phyloP scores from a whole-genome alignment of 2,329 filamentous ascomycete species.

The Leptographium radiaticola region DNA sequence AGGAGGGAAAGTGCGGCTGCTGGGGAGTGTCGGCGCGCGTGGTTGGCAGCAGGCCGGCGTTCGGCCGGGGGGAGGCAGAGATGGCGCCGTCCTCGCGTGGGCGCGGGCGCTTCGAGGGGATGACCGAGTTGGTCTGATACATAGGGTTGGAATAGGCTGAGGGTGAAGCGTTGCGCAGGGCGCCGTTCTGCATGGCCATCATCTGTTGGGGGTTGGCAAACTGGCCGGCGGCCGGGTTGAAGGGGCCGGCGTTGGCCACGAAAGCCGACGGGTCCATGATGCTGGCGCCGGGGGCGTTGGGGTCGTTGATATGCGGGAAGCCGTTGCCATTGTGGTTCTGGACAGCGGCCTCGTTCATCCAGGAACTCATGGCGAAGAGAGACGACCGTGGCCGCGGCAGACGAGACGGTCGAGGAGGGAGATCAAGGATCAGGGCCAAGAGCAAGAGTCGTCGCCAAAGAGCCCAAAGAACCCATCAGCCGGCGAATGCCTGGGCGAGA shows the following conservation, averaged over 20 bases:
- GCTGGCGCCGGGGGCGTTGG: constrained; percentile 33
- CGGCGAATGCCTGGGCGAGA: constrained; percentile 24
- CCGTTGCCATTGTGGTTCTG: constrained; percentile 58
- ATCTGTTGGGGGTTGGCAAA: constrained; percentile 46
- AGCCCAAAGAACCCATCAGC: constrained; percentile 26
- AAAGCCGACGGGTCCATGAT: constrained; percentile 57
- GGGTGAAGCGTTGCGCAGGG: constrained; percentile 70
- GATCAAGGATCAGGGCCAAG: background rate
- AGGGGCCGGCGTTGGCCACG: constrained; percentile 46
- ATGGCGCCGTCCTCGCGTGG: constrained; percentile 73
- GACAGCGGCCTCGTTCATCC: constrained; percentile 58
- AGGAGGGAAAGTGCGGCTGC: constrained; percentile 59
- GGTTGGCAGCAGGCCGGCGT: constrained; percentile 58
- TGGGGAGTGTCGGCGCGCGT: constrained; percentile 90
- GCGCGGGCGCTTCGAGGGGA: constrained; percentile 79
- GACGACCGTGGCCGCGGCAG: no score
- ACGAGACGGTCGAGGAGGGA: constrained; percentile 14
- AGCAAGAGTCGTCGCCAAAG: background rate
- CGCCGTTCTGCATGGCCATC: constrained; percentile 64
- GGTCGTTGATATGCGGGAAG: constrained; percentile 52
- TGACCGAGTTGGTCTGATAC: constrained; percentile 74
- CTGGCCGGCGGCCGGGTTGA: constrained; percentile 41
- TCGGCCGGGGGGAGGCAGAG: constrained; percentile 60
- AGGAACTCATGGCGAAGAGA: constrained; percentile 46
- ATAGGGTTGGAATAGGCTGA: constrained; percentile 62